These are phyloP conservation scores for Penicillium atrosanguineum DNA, from an alignment of 495 filamentous ascomycete genomes.

Conservation along the genomic window DNA sequence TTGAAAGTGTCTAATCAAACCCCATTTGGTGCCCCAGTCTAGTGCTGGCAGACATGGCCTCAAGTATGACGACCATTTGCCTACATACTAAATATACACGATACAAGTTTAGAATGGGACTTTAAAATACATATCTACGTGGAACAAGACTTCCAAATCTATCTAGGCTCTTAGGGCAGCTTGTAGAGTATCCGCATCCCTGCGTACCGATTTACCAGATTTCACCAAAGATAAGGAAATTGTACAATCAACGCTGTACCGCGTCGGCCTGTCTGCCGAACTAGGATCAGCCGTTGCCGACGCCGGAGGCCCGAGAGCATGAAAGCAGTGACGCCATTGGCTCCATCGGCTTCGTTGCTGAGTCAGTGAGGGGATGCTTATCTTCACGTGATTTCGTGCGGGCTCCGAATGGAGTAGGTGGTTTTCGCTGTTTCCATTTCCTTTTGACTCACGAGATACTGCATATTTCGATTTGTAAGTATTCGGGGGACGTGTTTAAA, in stretches of 20 bases:
- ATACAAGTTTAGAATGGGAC: no score
- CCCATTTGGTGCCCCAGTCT: background rate
- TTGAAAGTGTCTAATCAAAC: background rate
- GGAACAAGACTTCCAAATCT: no score
- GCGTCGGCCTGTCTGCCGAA: no score
- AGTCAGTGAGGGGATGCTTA: conserved; percentile 12
- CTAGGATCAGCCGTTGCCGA: background rate
- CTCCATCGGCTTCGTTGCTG: background rate
- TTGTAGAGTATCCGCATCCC: no score
- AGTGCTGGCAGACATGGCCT: background rate
- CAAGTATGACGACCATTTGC: no score
- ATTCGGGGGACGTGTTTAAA: conserved; percentile 1
- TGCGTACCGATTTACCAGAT: no score
- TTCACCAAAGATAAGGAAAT: no score
- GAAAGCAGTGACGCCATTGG: background rate
- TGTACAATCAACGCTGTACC: no score
- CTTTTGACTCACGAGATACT: background rate
- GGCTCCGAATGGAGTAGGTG: background rate
- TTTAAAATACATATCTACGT: no score
- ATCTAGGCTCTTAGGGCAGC: no score
- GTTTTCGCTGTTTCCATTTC: background rate
- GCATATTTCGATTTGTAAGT: background rate
- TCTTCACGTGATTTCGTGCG: conserved; percentile 17
- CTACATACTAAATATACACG: no score
- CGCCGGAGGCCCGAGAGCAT: background rate